phyloP scores from a whole-genome alignment of 768 basidiomycete species.

The Suillus clintonianus region DNA sequence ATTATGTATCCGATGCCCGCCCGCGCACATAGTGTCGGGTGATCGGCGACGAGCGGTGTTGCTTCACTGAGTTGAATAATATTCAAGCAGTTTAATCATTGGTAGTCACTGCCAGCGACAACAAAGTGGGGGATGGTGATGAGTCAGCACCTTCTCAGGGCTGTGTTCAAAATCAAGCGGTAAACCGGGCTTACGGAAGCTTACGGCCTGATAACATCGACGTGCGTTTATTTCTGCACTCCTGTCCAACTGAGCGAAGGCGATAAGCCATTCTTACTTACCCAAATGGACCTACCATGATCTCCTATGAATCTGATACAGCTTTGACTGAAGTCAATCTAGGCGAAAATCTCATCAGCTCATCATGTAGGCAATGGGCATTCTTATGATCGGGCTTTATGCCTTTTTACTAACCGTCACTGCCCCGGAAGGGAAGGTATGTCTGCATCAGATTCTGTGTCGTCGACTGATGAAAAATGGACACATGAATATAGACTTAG shows the following conservation, averaged over 20 bases:
- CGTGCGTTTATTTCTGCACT: background rate
- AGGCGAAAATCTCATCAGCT: background rate
- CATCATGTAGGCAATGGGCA: slow-evolving; percentile 56
- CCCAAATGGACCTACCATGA: background rate
- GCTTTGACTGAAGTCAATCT: background rate
- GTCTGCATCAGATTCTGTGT: slow-evolving; percentile 78
- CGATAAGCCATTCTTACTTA: background rate
- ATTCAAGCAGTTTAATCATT: too few relatives aligned
- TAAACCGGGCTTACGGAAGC: background rate
- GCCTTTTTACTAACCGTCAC: slow-evolving; percentile 89
- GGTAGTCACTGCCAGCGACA: too few relatives aligned
- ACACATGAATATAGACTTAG: slow-evolving; percentile 97
- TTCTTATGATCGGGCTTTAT: slow-evolving; percentile 85
- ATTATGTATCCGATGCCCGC: too few relatives aligned
- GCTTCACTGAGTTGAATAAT: too few relatives aligned
- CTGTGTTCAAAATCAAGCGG: background rate
- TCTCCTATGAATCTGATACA: background rate
- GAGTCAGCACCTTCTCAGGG: too few relatives aligned
- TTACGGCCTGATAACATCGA: background rate
- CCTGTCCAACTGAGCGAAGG: background rate
- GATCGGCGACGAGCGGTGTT: too few relatives aligned
- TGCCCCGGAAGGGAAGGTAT: slow-evolving; percentile 84
- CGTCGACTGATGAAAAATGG: slow-evolving; percentile 96
- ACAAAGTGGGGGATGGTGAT: too few relatives aligned
- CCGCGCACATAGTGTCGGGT: too few relatives aligned